phyloP scores from a whole-genome alignment of 2,329 filamentous ascomycete genomes.

The Colletotrichum zoysiae region DNA sequence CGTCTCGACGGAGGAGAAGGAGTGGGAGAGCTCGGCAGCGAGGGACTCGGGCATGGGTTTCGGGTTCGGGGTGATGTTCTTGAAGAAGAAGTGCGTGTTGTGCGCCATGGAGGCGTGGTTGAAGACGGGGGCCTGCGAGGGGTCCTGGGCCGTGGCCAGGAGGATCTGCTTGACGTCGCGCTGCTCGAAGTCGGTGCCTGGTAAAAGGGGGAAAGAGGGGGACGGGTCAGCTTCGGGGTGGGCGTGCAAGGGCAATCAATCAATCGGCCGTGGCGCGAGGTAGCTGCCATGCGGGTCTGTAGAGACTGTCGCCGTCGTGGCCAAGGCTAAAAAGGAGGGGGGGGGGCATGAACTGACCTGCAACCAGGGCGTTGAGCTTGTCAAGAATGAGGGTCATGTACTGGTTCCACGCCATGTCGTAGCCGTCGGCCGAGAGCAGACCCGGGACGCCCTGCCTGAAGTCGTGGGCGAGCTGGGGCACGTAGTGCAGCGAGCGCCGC shows the following conservation, averaged over 20 bases:
- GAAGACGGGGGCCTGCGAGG: conserved; percentile 83
- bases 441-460: conserved; percentile 71
- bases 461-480: conserved; percentile 62
- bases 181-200: conserved; percentile 75
- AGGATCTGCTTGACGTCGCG: conserved; percentile 75
- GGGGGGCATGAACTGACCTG: conserved; percentile 66
- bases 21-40: conserved; percentile 69
- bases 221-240: conserved; percentile 17
- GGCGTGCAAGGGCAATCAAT: neutral
- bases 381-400: conserved; percentile 82
- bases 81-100: conserved; percentile 91
- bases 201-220: neutral
- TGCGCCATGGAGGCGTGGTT: conserved; percentile 97
- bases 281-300: neutral
- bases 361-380: conserved; percentile 80
- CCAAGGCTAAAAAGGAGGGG: too few species aligned
- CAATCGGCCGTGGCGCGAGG: neutral
- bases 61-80: conserved; percentile 59
- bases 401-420: conserved; percentile 82
- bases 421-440: conserved; percentile 77
- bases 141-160: conserved; percentile 82
- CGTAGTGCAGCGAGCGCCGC: conserved; percentile 58
- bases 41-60: conserved; percentile 69
- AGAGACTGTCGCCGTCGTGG: neutral
- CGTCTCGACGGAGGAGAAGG: conserved; percentile 87